These are phyloP conservation scores for Tylopilus balloui DNA, from an alignment of 768 basidiomycete species.

Conservation along the genomic window DNA sequence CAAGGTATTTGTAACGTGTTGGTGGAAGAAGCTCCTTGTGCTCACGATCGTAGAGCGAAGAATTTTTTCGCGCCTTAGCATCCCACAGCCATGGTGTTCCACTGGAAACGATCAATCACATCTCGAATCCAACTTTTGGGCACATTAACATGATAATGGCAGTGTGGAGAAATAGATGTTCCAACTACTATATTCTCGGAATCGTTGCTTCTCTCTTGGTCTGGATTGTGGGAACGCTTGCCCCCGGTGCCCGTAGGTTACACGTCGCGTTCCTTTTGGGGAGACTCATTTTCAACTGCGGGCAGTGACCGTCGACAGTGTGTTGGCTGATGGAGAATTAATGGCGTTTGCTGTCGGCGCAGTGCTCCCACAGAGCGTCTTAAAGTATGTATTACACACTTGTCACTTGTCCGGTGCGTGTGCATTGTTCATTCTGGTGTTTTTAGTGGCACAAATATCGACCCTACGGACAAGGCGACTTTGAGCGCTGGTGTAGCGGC, in stretches of 20 bases:
- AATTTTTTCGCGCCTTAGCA: conserved; percentile 26
- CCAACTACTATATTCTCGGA: conserved; percentile 21
- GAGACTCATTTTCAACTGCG: neutral
- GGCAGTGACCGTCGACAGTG: conserved; percentile 20
- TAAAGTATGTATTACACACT: conserved; percentile 20
- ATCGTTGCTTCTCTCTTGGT: conserved; percentile 17
- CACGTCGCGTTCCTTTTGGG: neutral
- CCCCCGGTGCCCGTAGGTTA: conserved; percentile 26
- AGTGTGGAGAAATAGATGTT: conserved; percentile 17
- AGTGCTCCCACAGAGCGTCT: conserved; percentile 19
- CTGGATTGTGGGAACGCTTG: conserved; percentile 18
- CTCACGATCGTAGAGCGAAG: conserved; percentile 17
- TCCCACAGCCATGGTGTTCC: conserved; percentile 18
- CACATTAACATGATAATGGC: conserved; percentile 9
- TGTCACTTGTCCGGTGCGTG: neutral
- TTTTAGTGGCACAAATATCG: conserved; percentile 3
- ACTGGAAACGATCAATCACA: conserved; percentile 18
- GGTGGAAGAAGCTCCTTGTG: neutral
- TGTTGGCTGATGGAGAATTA: conserved; percentile 20
- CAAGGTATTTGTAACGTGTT: conserved; percentile 6
- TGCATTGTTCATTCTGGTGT: neutral
- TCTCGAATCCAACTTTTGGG: conserved; percentile 25
- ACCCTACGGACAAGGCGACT: neutral
- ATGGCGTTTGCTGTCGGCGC: conserved; percentile 25
- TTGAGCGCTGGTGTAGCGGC: conserved; percentile 16